These are phyloP conservation scores for Rhodotorula sp. DNA, from an alignment of 1,284 basidiomycete genomes.

Conservation along the genomic window DNA sequence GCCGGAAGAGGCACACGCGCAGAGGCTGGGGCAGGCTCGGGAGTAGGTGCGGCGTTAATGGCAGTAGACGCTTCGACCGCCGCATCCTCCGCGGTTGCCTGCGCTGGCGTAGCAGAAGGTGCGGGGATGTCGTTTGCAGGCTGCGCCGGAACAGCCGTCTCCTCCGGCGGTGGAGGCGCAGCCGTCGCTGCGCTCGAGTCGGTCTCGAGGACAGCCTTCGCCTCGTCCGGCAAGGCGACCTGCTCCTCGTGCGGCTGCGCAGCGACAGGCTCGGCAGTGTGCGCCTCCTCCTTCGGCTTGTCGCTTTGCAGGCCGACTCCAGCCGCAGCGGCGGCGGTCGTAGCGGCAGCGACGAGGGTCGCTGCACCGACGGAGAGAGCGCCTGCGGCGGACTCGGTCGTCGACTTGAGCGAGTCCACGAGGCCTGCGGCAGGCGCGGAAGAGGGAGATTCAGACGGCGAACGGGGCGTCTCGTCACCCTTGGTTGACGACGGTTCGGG, in stretches of 20 bases:
- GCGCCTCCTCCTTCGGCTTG: not conserved
- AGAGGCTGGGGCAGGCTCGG: not conserved
- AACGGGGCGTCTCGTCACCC: not conserved
- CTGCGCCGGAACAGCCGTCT: not conserved
- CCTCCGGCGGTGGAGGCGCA: not conserved
- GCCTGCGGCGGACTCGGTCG: not conserved
- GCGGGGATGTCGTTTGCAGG: not conserved
- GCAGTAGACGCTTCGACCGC: not conserved
- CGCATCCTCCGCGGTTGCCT: not conserved
- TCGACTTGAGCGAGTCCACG: constrained; percentile 3
- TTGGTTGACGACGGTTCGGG: not conserved
- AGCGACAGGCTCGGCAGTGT: not conserved
- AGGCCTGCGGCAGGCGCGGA: not conserved
- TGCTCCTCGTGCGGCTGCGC: not conserved
- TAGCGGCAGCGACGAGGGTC: not conserved
- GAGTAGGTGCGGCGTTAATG: not conserved
- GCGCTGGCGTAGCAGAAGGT: not conserved
- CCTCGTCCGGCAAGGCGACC: not conserved
- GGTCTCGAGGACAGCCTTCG: not conserved
- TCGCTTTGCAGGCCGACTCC: not conserved
- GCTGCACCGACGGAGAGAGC: not conserved
- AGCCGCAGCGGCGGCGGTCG: not conserved
- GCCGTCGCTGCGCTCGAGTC: not conserved
- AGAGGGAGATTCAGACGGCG: not conserved
- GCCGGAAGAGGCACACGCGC: not conserved